Evolutionary conservation across 2,329 filamentous ascomycete genomes (phyloP), one percentile per base, ranked within the genome.

Genomic region (Paraphoma chrysanthemicola): DNA sequence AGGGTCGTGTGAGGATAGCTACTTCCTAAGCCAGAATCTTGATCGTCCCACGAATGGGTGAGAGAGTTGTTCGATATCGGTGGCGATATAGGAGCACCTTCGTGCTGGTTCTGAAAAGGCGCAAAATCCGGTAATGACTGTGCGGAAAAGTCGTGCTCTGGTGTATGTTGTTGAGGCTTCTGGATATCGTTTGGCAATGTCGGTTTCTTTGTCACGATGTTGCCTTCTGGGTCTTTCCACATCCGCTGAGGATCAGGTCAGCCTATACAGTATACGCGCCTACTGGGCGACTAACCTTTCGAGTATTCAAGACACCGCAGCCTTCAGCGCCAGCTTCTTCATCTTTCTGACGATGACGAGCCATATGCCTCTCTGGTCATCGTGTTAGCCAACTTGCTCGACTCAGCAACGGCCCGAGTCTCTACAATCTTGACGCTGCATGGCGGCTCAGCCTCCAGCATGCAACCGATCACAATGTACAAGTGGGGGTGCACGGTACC

Each of bases 281-380:
- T 14, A 11, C n/a, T 43, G 17, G 4, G 29, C 18, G 7, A 44
- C 45, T 7, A 33, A 48, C 45, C 18, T 64, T 64, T 10, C 84
- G 77, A 6, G 84, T 86, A 56, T 85, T 83, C 12, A 86, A 69
- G 30, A 80, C 70, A 30, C 82, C 82, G 43, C 72, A 75, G 12
- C 83, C 83, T 60, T 81, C 78, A 14, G 82, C 82, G 41, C 83
- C 82, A 59, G 83, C 83, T 75, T 85, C 83, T 33, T 81, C 76
- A 66, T 86, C 84, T 57, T 82, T 85, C 55, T 85, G 81, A 9
- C 78, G 78, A 66, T 84, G 82, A 6, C 82, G 79, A 48, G 72
- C 69, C 77, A 88, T 83, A 69, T 89, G 86, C 62, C 86, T 79
- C 41, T 83, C 86, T 87, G 54, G 29, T 43, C 53, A 59, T 57